Evolutionary conservation across 768 basidiomycete species (phyloP), one percentile per base, ranked within the genome.

Genomic region (Tylopilus plumbeoviolaceoides): DNA sequence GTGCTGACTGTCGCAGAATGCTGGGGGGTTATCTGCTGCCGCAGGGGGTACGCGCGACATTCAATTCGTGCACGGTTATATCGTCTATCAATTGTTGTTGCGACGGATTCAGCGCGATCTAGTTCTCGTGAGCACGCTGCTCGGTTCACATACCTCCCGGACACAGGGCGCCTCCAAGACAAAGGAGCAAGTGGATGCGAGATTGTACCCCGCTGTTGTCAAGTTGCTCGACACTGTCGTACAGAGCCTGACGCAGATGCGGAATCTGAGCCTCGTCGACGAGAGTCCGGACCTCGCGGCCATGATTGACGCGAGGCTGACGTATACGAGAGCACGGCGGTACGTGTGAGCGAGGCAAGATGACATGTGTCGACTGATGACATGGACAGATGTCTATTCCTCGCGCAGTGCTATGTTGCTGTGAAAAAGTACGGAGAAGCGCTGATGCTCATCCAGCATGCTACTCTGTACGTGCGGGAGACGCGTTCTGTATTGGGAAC

Each of bases 81-180:
- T 95, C 60, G 79, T 90, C 43, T 93, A 91, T 69, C 89, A 92
- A 57, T 83, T 97, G 30, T 80, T 97, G 46, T 83, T 90, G 18
- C 81, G 85, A 47, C 89, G 95, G 9, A 92, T 91, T 47, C 84
- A 93, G 64, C 87, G 95, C 15, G 95, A 98, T 63, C 78, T 92
- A 5, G 79, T 93, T 21, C 80, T 97, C 44, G 79, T 88, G 55
- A 80, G 80, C 21, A 82, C 87, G 2, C 75, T 85, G 3, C 73
- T 88, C 38, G 64, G 74, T 7, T 78, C 72, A 7, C 77, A 78
- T 51, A 70, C 60, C 2, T 55, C 64, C 44, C 66, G 69, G 35
- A 62, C 60, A 21, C 41, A 40, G 48, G 55, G 35, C 15, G 61
- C 27, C 40, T 20, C 63, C 50, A 72, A 72, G 65, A 55, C 65